phyloP scores from a whole-genome alignment of 345 rosid species.

The Linum usitatissimum region DNA sequence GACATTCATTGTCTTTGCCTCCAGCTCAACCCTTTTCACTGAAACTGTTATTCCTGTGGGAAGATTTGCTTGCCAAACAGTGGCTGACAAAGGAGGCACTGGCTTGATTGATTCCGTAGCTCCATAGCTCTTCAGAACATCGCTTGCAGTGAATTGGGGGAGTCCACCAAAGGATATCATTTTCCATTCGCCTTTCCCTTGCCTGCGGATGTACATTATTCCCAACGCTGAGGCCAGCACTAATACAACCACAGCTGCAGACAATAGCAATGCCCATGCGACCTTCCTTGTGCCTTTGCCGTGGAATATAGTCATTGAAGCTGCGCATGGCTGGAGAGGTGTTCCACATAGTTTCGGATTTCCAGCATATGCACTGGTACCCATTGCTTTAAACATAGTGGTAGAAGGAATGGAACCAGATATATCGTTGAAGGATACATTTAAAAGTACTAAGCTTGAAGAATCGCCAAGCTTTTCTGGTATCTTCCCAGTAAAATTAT shows the following conservation, averaged over 20 bases:
- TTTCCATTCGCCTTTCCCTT: conserved; percentile 59
- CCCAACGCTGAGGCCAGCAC: conserved; percentile 39
- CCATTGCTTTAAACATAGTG: conserved; percentile 49
- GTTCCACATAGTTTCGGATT: conserved; percentile 66
- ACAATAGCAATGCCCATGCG: conserved; percentile 40
- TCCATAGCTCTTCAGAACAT: conserved; percentile 56
- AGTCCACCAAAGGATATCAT: conserved; percentile 67
- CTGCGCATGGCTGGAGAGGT: conserved; percentile 53
- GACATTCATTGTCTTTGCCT: conserved; percentile 29
- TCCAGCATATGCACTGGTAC: conserved; percentile 48
- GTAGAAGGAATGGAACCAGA: conserved; percentile 55
- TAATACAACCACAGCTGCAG: conserved; percentile 31
- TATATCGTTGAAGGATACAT: conserved; percentile 54
- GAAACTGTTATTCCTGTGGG: conserved; percentile 85
- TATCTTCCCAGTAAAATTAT: conserved; percentile 54
- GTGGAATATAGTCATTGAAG: conserved; percentile 31
- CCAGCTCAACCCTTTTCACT: conserved; percentile 54
- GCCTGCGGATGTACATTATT: conserved; percentile 36
- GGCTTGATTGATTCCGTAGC: conserved; percentile 34
- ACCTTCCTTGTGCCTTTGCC: conserved; percentile 47
- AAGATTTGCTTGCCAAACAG: conserved; percentile 54
- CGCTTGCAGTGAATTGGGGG: conserved; percentile 65
- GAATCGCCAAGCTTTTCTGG: conserved; percentile 40
- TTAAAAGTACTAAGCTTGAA: conserved; percentile 35
- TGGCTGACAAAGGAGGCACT: conserved; percentile 25